A percentile compares a stretch with the other conserved stretches of the same genome.
phyloP scores from a whole-genome alignment of 2,329 filamentous ascomycete species.

The Trichoderma atroviride region DNA sequence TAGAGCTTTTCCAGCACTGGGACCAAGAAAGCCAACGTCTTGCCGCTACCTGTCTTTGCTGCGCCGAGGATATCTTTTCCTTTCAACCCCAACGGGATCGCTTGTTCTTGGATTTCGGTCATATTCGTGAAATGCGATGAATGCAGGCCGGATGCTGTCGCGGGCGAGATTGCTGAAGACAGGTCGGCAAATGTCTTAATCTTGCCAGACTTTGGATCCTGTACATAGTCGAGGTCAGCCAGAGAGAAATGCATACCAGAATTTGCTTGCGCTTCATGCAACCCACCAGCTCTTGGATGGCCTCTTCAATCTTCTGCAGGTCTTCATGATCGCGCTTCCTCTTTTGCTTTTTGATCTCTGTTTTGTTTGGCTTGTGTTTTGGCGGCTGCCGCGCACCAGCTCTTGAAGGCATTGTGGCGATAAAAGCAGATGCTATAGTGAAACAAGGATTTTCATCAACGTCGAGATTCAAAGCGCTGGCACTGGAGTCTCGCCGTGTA shows the following conservation, averaged over 20 bases:
- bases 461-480: background rate
- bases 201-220: conserved; percentile 63
- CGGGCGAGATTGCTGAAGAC: conserved; percentile 69
- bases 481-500: background rate
- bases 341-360: conserved; percentile 42
- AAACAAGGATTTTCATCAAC: background rate
- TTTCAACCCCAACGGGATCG: conserved; percentile 85
- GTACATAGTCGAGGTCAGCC: background rate
- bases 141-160: conserved; percentile 78
- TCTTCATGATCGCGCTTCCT: conserved; percentile 44
- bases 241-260: background rate
- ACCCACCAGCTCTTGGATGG: conserved; percentile 41
- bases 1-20: conserved; percentile 93
- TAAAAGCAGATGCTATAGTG: background rate
- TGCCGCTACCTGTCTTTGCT: conserved; percentile 93
- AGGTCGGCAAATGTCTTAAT: conserved; percentile 77
- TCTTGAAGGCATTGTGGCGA: conserved; percentile 27
- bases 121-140: conserved; percentile 85
- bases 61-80: conserved; percentile 88
- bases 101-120: conserved; percentile 88
- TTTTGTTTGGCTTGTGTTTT: conserved; percentile 37
- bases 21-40: conserved; percentile 89
- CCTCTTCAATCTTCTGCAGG: conserved; percentile 39
- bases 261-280: background rate
- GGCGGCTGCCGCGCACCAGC: conserved; percentile 33